These are phyloP conservation scores for Gymnopus androsaceus DNA, from an alignment of 1,284 basidiomycete genomes.

Conservation along the genomic window DNA sequence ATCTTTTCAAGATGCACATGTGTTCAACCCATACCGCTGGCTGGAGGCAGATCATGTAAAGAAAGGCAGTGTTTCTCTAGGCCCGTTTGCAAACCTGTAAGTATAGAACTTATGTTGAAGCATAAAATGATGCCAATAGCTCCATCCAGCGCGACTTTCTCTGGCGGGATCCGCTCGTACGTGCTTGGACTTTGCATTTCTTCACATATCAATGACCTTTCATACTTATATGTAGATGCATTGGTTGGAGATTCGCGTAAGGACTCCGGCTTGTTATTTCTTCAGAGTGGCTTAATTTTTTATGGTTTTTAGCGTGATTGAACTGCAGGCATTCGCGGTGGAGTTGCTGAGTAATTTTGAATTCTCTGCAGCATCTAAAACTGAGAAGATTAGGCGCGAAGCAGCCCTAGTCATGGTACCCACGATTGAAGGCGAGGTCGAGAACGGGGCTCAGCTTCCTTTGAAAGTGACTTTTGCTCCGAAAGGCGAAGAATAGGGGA, in stretches of 20 bases:
- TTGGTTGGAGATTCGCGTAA: conserved; percentile 56
- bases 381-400: conserved; percentile 40
- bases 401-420: conserved; percentile 47
- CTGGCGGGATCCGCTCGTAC: no score
- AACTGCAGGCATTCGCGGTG: conserved; percentile 52
- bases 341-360: conserved; percentile 52
- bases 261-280: conserved; percentile 16
- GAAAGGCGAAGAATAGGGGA: not conserved
- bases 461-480: conserved; percentile 35
- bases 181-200: not conserved
- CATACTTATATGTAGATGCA: conserved; percentile 43
- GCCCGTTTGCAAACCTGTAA: conserved; percentile 55
- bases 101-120: conserved; percentile 24
- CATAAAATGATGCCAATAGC: no score
- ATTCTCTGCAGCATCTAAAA: conserved; percentile 40
- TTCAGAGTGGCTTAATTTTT: not conserved
- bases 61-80: conserved; percentile 40
- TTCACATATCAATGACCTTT: conserved; percentile 46
- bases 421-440: conserved; percentile 45
- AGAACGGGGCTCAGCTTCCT: conserved; percentile 50
- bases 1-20: conserved; percentile 24
- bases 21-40: conserved; percentile 53
- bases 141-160: no score
- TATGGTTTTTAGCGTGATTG: conserved; percentile 35
- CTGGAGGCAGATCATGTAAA: conserved; percentile 37